phyloP scores from a whole-genome alignment of 2,329 filamentous ascomycete species.

The Remersonia thermophila region DNA sequence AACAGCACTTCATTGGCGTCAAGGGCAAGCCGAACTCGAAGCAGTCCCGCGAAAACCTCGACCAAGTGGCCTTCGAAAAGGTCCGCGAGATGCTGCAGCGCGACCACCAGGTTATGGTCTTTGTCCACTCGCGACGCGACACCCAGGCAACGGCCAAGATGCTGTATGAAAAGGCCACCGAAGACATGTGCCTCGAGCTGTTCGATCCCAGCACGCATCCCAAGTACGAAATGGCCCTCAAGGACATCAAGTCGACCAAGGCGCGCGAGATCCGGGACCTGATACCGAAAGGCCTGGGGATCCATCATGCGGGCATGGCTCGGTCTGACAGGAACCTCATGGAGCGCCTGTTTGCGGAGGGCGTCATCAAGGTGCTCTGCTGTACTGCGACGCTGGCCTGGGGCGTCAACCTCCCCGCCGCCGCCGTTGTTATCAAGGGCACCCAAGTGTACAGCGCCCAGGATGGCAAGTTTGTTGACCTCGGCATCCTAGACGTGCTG shows the following conservation, averaged over 20 bases:
- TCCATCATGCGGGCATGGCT: conserved; percentile 95
- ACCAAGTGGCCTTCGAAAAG: conserved; percentile 82
- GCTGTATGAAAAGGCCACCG: conserved; percentile 73
- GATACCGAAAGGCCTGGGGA: conserved; percentile 79
- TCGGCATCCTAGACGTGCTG: conserved; percentile 90
- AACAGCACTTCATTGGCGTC: conserved; percentile 95
- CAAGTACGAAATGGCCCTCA: conserved; percentile 64
- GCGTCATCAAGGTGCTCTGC: conserved; percentile 91
- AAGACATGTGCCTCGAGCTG: conserved; percentile 65
- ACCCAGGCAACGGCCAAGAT: conserved; percentile 80
- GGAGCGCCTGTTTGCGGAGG: conserved; percentile 80
- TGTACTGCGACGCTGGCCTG: conserved; percentile 96
- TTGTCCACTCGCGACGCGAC: conserved; percentile 93
- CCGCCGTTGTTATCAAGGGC: conserved; percentile 94
- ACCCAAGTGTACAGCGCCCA: conserved; percentile 95
- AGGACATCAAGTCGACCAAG: conserved; percentile 75
- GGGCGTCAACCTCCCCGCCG: conserved; percentile 96
- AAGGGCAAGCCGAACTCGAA: conserved; percentile 79
- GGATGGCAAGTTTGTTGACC: conserved; percentile 90
- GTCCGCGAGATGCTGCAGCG: conserved; percentile 81
- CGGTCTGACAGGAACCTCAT: conserved; percentile 91
- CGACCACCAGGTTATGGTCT: conserved; percentile 98
- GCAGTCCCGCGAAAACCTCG: conserved; percentile 77
- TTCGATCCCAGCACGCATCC: conserved; percentile 74
- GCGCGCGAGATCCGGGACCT: conserved; percentile 82